A percentile compares a stretch with the other conserved stretches of the same genome.
phyloP scores from a whole-genome alignment of 1,284 basidiomycete genomes.

The Cystobasidium slooffiae region DNA sequence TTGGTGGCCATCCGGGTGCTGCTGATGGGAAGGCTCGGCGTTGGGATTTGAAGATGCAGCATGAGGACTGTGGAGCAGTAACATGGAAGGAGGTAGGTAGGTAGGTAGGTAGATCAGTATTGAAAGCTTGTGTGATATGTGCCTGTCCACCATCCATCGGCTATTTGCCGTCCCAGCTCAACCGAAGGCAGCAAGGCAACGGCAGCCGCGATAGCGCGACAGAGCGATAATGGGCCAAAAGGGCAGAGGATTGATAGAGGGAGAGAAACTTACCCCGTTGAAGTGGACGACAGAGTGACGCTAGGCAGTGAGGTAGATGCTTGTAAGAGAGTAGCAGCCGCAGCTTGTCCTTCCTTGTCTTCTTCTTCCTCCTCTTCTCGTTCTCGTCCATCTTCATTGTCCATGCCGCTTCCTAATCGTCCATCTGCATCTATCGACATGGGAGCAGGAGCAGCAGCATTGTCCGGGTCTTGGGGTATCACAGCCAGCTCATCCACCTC shows the following conservation, averaged over 20 bases:
- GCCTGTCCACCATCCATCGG: no score
- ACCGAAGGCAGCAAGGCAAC: no score
- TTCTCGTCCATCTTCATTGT: background rate
- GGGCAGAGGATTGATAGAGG: background rate
- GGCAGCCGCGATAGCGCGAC: background rate
- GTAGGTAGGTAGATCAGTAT: background rate
- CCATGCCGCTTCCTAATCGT: background rate
- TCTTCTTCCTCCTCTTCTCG: background rate
- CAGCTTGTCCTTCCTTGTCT: background rate
- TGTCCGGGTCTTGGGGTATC: background rate
- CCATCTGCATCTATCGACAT: background rate
- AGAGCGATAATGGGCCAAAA: background rate
- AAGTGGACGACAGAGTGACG: background rate
- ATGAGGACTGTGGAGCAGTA: no score
- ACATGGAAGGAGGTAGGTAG: no score
- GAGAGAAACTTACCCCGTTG: background rate
- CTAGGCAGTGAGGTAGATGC: background rate
- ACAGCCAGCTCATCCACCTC: slow-evolving; percentile 24
- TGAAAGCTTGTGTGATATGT: background rate
- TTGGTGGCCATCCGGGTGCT: background rate
- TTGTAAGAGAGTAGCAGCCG: slow-evolving; percentile 11
- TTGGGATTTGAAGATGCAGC: background rate
- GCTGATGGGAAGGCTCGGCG: background rate
- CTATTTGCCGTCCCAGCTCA: no score
- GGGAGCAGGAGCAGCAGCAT: slow-evolving; percentile 1